Conservation (phyloP, 495 filamentous ascomycete genomes). For the Penicillium dipodomyicola region DNA sequence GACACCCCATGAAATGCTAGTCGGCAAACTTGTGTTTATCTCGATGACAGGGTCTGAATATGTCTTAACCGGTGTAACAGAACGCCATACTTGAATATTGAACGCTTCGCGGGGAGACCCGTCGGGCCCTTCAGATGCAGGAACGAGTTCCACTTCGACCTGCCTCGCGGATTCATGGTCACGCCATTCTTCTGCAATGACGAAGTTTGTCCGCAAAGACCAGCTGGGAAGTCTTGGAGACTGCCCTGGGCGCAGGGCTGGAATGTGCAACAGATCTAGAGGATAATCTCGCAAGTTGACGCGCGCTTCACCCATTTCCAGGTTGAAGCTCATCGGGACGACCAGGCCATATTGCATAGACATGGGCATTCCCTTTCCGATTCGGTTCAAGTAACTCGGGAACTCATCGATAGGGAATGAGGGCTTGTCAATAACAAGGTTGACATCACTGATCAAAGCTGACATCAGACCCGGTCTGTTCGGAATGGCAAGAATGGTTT, state of each 20-base stretch:
- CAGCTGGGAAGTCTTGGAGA: slow-evolving; percentile 76
- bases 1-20: slow-evolving; percentile 92
- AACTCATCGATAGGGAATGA: slow-evolving; percentile 80
- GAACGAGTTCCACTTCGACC: slow-evolving; percentile 82
- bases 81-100: slow-evolving; percentile 81
- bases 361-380: slow-evolving; percentile 93
- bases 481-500: slow-evolving; percentile 82
- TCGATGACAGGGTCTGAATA: slow-evolving; percentile 89
- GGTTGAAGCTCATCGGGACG: slow-evolving; percentile 82
- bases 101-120: slow-evolving; percentile 53
- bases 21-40: slow-evolving; percentile 88
- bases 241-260: slow-evolving; percentile 74
- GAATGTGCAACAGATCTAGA: slow-evolving; percentile 86
- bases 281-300: slow-evolving; percentile 89
- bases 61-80: slow-evolving; percentile 92
- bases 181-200: slow-evolving; percentile 91
- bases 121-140: slow-evolving; percentile 55
- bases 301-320: slow-evolving; percentile 88
- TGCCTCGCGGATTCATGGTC: slow-evolving; percentile 72
- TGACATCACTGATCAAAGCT: slow-evolving; percentile 76
- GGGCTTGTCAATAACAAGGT: slow-evolving; percentile 86
- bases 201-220: slow-evolving; percentile 86
- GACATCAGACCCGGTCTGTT: slow-evolving; percentile 83
- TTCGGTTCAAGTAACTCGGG: slow-evolving; percentile 75
- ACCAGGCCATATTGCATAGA: slow-evolving; percentile 87